phyloP scores from a whole-genome alignment of 768 basidiomycete species.

The Mycena sanguinolenta region DNA sequence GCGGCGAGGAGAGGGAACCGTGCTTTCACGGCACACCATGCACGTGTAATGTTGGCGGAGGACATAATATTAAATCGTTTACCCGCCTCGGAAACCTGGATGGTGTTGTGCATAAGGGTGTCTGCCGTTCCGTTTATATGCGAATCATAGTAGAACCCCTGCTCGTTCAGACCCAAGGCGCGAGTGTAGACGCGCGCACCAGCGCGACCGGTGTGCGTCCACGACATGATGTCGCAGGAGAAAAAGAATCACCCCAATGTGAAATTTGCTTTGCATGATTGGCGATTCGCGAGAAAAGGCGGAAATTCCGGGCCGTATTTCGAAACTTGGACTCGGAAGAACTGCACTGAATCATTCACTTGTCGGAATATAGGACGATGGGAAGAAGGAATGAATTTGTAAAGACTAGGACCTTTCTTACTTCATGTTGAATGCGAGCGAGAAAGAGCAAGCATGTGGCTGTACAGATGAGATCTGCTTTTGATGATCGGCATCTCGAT shows the following conservation, averaged over 20 bases:
- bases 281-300: not conserved
- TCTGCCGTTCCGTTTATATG: slow-evolving; percentile 61
- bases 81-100: slow-evolving; percentile 42
- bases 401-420: too few relatives aligned
- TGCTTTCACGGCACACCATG: slow-evolving; percentile 63
- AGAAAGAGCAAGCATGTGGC: too few relatives aligned
- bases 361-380: too few relatives aligned
- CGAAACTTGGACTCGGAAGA: not conserved
- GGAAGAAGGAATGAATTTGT: too few relatives aligned
- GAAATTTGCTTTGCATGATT: not conserved
- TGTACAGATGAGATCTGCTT: too few relatives aligned
- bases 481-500: too few relatives aligned
- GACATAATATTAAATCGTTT: slow-evolving; percentile 18
- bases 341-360: too few relatives aligned
- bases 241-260: not conserved
- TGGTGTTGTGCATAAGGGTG: slow-evolving; percentile 49
- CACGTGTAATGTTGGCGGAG: slow-evolving; percentile 50
- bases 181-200: slow-evolving; percentile 47
- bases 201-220: slow-evolving; percentile 20
- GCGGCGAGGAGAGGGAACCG: slow-evolving; percentile 65
- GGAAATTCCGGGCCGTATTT: not conserved
- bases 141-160: slow-evolving; percentile 57
- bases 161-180: slow-evolving; percentile 56
- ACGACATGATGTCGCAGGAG: slow-evolving; percentile 4
- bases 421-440: too few relatives aligned